These are phyloP conservation scores for Didymella arachidicola DNA, from an alignment of 2,329 filamentous ascomycete genomes.

Conservation along the genomic window DNA sequence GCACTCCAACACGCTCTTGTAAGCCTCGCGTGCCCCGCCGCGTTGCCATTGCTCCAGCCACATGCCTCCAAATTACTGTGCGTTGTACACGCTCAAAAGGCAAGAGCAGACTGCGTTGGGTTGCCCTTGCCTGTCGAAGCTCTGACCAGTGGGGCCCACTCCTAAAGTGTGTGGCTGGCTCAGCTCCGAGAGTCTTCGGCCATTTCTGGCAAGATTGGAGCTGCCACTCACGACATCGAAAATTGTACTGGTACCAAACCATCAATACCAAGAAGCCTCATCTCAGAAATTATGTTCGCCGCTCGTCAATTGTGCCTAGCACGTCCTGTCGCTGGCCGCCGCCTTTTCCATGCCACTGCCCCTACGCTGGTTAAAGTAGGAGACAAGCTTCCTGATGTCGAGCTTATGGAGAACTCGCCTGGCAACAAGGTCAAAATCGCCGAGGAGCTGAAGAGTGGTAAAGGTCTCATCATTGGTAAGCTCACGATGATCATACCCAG, in stretches of 20 bases:
- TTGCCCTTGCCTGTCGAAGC: conserved; percentile 14
- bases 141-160: conserved; percentile 3
- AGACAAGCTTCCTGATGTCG: conserved; percentile 78
- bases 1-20: neutral
- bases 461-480: conserved; percentile 75
- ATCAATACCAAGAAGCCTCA: conserved; percentile 10
- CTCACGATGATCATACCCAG: conserved; percentile 11
- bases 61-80: neutral
- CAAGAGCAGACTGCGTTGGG: conserved; percentile 8
- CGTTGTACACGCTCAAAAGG: neutral
- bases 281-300: conserved; percentile 30
- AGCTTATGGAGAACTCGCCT: conserved; percentile 84
- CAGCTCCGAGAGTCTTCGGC: conserved; percentile 8
- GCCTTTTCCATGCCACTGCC: conserved; percentile 70
- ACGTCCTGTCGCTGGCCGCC: conserved; percentile 31
- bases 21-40: conserved; percentile 4
- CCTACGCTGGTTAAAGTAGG: conserved; percentile 75
- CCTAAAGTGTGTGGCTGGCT: conserved; percentile 16
- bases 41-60: neutral
- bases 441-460: conserved; percentile 71
- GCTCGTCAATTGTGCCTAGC: conserved; percentile 36
- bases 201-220: conserved; percentile 9
- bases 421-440: conserved; percentile 90
- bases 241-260: conserved; percentile 8
- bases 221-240: conserved; percentile 23